Conservation (phyloP, 139 green algal genomes). For the Tetraselmis striata region DNA sequence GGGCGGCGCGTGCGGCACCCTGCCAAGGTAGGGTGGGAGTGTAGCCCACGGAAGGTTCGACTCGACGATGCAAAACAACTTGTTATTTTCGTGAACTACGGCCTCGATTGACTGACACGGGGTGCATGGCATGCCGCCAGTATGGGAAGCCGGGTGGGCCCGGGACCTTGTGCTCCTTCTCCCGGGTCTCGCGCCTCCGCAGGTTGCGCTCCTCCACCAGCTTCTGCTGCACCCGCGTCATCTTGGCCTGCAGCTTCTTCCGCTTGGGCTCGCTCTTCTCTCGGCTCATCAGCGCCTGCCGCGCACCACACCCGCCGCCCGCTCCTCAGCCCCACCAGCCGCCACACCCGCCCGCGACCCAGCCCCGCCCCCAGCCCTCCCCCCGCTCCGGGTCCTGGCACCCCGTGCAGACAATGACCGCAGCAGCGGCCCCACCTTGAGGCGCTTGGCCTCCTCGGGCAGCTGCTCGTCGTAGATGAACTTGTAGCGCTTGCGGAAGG, state of each 20-base stretch:
- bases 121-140: too few species aligned
- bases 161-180: constrained; percentile 50
- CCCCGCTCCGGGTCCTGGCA: too few species aligned
- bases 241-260: constrained; percentile 25
- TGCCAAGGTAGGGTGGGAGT: background rate
- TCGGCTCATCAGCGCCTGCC: background rate
- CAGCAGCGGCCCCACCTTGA: constrained; percentile 39
- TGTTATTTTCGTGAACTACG: too few species aligned
- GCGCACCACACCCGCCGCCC: background rate
- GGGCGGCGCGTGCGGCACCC: background rate
- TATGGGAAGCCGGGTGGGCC: too few species aligned
- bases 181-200: constrained; percentile 23
- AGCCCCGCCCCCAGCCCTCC: background rate
- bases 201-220: constrained; percentile 41
- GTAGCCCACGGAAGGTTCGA: too few species aligned
- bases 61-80: too few species aligned
- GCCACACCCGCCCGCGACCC: background rate
- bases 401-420: too few species aligned
- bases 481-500: constrained; percentile 62
- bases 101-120: too few species aligned
- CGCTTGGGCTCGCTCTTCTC: constrained; percentile 3
- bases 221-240: constrained; percentile 40
- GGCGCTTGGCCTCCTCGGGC: constrained; percentile 49
- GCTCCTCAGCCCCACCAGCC: background rate
- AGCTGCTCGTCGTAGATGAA: constrained; percentile 84